Evolutionary conservation across 306 rosid genomes (phyloP), one percentile per base, ranked within the genome.

Genomic region (Comarum palustre): DNA sequence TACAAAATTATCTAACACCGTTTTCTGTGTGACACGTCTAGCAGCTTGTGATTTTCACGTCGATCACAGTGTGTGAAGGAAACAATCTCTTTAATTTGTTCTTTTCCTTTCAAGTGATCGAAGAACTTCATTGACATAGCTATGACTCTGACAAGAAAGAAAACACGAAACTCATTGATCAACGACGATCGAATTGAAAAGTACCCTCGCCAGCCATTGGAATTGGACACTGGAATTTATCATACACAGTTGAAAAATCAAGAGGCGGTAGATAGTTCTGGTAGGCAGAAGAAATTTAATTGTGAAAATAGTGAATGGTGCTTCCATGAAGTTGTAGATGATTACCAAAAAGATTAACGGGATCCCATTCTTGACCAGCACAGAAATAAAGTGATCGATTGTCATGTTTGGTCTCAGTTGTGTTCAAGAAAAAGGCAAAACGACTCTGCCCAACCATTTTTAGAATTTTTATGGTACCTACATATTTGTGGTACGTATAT

Each of bases 281-380:
- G 41, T 47, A 36, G 31, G 8, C 2, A 10, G 39, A 1, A 16
- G 32, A 8, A n/a, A 55, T 12, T 24, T 4, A 24, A 55, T 22
- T 55, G 43, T 24, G 17, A 22, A 24, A 55, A 24, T 24, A 16
- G 11, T 24, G 60, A 48, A n/a, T 39, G 52, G 7, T n/a, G 29
- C 4, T 59, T 50, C 67, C 25, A 17, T 4, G 57, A 48, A 42
- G 19, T 27, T 24, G 11, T 60, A 8, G 64, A 6, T 72, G 4
- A 43, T 52, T 4, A 8, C 32, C 19, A 2, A 10, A 52, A 16
- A 15, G 8, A 59, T 27, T 4, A 52, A 22, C n/a, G 68, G 27
- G 52, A 39, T 71, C 66, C 54, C 45, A 38, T 15, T 25, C 9
- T 69, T 39, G 75, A 71, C 66, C 10, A 24, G 25, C 19, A 71